phyloP scores from a whole-genome alignment of 2,329 filamentous ascomycete genomes.

The Neofusicoccum cordaticola region DNA sequence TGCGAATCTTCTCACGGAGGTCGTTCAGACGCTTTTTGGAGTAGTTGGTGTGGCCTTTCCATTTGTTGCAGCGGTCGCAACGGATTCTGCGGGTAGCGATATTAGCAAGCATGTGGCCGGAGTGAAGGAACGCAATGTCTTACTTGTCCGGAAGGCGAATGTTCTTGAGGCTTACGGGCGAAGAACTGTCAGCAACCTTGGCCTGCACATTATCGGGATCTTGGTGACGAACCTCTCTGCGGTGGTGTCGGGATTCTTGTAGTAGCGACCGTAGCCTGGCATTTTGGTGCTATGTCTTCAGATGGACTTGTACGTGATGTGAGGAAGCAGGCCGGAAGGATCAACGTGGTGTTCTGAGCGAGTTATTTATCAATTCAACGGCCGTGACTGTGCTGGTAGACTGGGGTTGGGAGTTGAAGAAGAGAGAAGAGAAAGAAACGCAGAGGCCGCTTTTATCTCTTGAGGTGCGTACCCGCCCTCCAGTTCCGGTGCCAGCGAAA shows the following conservation, averaged over 20 bases:
- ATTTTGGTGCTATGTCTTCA: background rate
- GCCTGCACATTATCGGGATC: no score
- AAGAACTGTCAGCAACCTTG: background rate
- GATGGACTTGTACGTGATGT: no score
- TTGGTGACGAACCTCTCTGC: background rate
- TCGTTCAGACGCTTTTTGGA: slow-evolving; percentile 49
- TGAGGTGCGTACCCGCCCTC: background rate
- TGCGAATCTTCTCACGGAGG: slow-evolving; percentile 23
- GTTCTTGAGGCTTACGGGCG: background rate
- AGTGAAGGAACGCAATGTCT: background rate
- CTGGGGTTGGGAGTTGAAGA: background rate
- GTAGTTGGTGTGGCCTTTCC: slow-evolving; percentile 36
- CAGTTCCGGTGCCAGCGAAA: background rate
- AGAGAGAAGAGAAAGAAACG: background rate
- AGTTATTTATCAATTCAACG: background rate
- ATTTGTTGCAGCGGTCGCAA: slow-evolving; percentile 48
- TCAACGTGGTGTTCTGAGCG: background rate
- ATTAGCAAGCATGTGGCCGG: background rate
- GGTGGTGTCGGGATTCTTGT: background rate
- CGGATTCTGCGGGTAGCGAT: slow-evolving; percentile 38
- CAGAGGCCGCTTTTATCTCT: background rate
- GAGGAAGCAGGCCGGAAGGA: background rate
- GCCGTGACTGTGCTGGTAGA: background rate
- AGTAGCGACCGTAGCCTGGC: background rate
- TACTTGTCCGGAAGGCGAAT: slow-evolving; percentile 13